Base-by-base conservation (phyloP, 371 early-diverging fungal species). In the Globomyces sp. region DNA sequence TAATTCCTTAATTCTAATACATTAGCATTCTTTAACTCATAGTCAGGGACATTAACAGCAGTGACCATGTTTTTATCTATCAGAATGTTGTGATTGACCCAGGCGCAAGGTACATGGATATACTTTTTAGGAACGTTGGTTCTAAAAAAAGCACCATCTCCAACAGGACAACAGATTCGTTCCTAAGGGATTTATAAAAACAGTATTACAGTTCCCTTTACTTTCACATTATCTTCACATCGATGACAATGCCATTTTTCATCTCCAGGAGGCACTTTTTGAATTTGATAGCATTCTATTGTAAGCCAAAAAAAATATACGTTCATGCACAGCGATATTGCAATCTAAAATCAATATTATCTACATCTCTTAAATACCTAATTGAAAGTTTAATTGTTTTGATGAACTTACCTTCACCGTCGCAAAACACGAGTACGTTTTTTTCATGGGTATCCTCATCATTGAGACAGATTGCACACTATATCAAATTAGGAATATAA, bases 241-340 rank as follows among this genome's bases (percentile, higher is more conserved):
- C 63, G 34, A 34, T 63, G 63, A 42, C 63, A 63, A 37, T 63
- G 52, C 63, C 63, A 63, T 43, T 63, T 52, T 39, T 52, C 63
- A 4, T 63, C 63, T 48, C 58, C 58, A 39, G 58, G 58, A 6
- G 63, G 63, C 4, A 63, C 52, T 10, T 50, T 13, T 1, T 63
- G 10, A 4, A 63, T 45, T 36, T 49, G 49, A 41, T 63, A 63
- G 42, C 63, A 63, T 39, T 43, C 63, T 63, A 41, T 34, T 24
- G 8, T 46, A 4, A 63, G 4, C 45, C 24, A 24, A 24, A 24
- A 58, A 44, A 48, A n/a, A 34, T 39, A 6, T 63, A 63, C 63
- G 11, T 11, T 44, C 49, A 49, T 63, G 63, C 11, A 63, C 63
- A 11, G 63, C 49, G 8, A 63, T 63, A 2, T 63, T 49, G 36